phyloP scores from a whole-genome alignment of 192 early-diverging fungal genomes.

The Linnemannia elongata region DNA sequence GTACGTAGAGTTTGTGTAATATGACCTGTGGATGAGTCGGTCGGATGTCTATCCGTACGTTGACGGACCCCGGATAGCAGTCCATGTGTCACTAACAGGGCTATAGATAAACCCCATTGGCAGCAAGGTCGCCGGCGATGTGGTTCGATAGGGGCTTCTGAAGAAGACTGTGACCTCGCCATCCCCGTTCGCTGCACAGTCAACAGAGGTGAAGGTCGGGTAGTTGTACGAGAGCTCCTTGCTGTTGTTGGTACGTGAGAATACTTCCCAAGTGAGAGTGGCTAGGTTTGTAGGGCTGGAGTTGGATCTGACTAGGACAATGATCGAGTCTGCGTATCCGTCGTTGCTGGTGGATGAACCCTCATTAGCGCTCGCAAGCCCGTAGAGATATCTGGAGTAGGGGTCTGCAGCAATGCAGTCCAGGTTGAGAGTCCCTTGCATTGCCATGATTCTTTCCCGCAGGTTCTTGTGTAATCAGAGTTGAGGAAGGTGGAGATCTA shows the following conservation, averaged over 20 bases:
- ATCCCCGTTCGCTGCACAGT: background rate
- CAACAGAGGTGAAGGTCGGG: background rate
- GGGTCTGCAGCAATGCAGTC: background rate
- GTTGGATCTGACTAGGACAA: background rate
- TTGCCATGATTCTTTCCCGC: background rate
- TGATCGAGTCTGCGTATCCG: background rate
- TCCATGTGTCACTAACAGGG: background rate
- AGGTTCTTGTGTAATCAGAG: too few relatives aligned
- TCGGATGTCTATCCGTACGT: background rate
- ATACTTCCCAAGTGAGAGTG: background rate
- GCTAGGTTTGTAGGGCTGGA: background rate
- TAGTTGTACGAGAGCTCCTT: background rate
- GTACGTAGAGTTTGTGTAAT: background rate
- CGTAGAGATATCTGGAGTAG: background rate
- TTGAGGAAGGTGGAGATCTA: too few relatives aligned
- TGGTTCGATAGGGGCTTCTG: background rate
- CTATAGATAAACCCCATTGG: background rate
- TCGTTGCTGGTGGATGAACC: background rate
- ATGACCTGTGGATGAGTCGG: background rate
- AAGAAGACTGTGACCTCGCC: background rate
- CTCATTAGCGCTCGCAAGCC: background rate
- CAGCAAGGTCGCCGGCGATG: background rate
- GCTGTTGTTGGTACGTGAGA: background rate
- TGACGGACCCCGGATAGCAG: background rate
- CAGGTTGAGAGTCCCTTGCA: background rate